These are phyloP conservation scores for Rosa chinensis DNA, from an alignment of 306 rosid genomes.

Conservation along the genomic window DNA sequence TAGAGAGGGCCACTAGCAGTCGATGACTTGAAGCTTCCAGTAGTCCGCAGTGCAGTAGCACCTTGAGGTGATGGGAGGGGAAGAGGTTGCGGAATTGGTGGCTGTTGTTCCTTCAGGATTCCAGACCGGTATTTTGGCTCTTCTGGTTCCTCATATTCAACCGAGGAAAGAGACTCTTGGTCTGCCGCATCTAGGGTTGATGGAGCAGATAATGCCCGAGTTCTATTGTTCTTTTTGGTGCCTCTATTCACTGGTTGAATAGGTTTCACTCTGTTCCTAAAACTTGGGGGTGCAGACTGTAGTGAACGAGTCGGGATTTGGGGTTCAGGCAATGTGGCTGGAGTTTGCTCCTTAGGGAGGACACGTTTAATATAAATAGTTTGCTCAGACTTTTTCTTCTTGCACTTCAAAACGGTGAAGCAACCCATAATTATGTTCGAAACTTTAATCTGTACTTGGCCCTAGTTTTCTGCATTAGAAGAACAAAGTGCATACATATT, in stretches of 20 bases:
- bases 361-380: conserved; percentile 37
- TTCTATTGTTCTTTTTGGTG: conserved; percentile 48
- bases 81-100: conserved; percentile 84
- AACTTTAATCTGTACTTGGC: conserved; percentile 23
- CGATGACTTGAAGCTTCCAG: conserved; percentile 75
- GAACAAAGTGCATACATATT: conserved; percentile 22
- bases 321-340: conserved; percentile 82
- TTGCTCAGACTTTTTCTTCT: conserved; percentile 78
- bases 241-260: conserved; percentile 53
- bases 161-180: conserved; percentile 60
- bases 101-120: conserved; percentile 56
- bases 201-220: conserved; percentile 85
- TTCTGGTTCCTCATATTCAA: conserved; percentile 76
- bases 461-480: conserved; percentile 43
- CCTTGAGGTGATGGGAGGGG: conserved; percentile 91
- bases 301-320: conserved; percentile 62
- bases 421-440: conserved; percentile 70
- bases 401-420: conserved; percentile 80
- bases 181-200: conserved; percentile 93
- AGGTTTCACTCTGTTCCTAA: conserved; percentile 87
- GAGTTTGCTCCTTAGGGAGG: conserved; percentile 50
- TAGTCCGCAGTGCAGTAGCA: conserved; percentile 48
- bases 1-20: conserved; percentile 65
- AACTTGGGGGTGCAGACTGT: conserved; percentile 98
- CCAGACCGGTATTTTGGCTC: conserved; percentile 59